A percentile compares a stretch with the other conserved stretches of the same genome.
These are phyloP conservation scores for Coffea eugenioides DNA, from an alignment of 257 asterid species.

Conservation along the genomic window DNA sequence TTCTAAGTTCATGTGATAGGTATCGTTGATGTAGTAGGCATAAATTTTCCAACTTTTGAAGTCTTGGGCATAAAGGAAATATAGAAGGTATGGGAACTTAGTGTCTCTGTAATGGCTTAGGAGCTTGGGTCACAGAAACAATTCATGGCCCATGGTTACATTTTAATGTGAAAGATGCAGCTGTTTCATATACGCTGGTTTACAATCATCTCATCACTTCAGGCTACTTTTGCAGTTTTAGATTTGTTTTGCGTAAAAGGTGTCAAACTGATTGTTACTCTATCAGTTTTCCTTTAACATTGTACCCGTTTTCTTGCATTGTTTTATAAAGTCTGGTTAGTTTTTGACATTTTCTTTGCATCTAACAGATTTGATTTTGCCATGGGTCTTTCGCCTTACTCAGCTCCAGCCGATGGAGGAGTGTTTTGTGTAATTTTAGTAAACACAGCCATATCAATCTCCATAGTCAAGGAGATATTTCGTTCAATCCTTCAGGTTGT, in stretches of 20 bases:
- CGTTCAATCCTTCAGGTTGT: constrained; percentile 65
- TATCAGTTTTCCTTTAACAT: not conserved
- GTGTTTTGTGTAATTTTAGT: constrained; percentile 77
- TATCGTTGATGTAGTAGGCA: not conserved
- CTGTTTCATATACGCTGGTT: not conserved
- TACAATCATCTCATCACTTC: not conserved
- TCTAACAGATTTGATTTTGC: constrained; percentile 8
- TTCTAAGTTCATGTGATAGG: not conserved
- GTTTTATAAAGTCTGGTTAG: not conserved
- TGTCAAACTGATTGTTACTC: not conserved
- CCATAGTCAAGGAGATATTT: constrained; percentile 66
- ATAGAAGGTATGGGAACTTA: not conserved
- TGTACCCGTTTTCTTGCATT: not conserved
- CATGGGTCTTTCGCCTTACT: constrained; percentile 87
- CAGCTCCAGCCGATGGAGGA: constrained; percentile 83
- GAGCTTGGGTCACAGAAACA: not conserved
- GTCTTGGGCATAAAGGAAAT: not conserved
- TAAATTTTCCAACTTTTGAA: not conserved
- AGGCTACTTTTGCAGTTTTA: not conserved
- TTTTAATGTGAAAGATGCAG: not conserved
- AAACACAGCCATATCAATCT: constrained; percentile 80
- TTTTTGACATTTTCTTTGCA: not conserved
- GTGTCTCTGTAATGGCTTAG: not conserved
- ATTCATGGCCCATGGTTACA: not conserved
- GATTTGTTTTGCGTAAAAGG: not conserved